phyloP scores from a whole-genome alignment of 2,329 filamentous ascomycete genomes.

The Tolypocladium sp. region DNA sequence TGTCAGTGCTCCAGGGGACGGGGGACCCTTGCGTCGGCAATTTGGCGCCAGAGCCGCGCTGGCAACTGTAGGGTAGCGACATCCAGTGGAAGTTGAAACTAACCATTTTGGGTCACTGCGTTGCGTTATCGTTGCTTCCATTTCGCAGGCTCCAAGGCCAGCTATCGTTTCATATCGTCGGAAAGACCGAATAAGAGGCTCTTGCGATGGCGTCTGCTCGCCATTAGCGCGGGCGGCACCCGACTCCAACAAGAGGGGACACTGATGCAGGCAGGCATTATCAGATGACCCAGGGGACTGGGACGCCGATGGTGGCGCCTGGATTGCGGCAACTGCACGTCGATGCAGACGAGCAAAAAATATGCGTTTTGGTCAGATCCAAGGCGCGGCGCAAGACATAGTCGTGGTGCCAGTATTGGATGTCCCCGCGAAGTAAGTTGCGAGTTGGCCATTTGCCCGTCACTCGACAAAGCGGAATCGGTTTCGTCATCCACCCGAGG shows the following conservation, averaged over 20 bases:
- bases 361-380: too few species aligned
- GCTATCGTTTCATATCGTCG: background rate
- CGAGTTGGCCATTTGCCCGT: too few species aligned
- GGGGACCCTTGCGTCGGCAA: background rate
- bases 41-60: background rate
- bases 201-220: background rate
- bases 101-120: background rate
- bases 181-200: background rate
- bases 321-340: background rate
- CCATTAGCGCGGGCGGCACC: background rate
- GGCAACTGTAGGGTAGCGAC: background rate
- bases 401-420: too few species aligned
- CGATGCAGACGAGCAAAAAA: too few species aligned
- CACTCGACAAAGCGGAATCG: too few species aligned
- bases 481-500: too few species aligned
- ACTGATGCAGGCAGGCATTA: background rate
- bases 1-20: background rate
- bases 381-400: too few species aligned
- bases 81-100: background rate
- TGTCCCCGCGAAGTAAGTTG: too few species aligned
- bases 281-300: background rate
- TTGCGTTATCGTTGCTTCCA: background rate
- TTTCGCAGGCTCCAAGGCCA: background rate
- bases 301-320: background rate
- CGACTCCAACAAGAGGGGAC: background rate